Conservation (phyloP, 805 yeast genomes). For the Saccharomycopsis javanensis region DNA sequence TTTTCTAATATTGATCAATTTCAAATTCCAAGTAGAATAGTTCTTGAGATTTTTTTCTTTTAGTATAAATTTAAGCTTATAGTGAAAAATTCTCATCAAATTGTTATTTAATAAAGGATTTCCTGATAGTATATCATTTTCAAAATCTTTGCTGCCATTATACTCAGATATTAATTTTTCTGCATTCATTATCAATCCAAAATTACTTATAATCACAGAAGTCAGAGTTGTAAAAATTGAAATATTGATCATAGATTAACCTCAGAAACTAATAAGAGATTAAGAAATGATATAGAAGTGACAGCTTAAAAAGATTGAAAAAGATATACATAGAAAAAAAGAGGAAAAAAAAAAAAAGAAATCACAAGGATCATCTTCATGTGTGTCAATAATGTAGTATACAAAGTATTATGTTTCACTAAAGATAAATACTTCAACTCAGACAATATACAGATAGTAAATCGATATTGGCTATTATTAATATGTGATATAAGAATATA, state of each 20-base stretch:
- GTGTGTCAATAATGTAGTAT: too few species aligned
- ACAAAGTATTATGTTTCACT: too few species aligned
- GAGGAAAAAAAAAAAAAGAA: too few species aligned
- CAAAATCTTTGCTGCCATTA: background rate
- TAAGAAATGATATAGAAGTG: too few species aligned
- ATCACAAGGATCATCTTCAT: too few species aligned
- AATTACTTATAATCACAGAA: too few species aligned
- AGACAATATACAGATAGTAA: background rate
- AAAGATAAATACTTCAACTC: too few species aligned
- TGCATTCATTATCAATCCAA: background rate
- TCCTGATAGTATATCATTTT: background rate
- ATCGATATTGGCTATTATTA: background rate
- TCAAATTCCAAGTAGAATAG: background rate
- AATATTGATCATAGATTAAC: too few species aligned
- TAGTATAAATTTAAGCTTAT: background rate
- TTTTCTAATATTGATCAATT: background rate
- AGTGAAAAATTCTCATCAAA: background rate
- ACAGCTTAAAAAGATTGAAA: too few species aligned
- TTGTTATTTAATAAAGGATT: background rate
- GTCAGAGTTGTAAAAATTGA: too few species aligned
- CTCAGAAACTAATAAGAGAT: too few species aligned
- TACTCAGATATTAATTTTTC: background rate
- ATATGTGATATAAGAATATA: background rate
- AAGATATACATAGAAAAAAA: too few species aligned
- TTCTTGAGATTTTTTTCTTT: background rate